Percentiles rank a stretch among this genome's conserved stretches.
These are phyloP conservation scores for Mortierella alpina DNA, from an alignment of 192 early-diverging fungal genomes.

Conservation along the genomic window DNA sequence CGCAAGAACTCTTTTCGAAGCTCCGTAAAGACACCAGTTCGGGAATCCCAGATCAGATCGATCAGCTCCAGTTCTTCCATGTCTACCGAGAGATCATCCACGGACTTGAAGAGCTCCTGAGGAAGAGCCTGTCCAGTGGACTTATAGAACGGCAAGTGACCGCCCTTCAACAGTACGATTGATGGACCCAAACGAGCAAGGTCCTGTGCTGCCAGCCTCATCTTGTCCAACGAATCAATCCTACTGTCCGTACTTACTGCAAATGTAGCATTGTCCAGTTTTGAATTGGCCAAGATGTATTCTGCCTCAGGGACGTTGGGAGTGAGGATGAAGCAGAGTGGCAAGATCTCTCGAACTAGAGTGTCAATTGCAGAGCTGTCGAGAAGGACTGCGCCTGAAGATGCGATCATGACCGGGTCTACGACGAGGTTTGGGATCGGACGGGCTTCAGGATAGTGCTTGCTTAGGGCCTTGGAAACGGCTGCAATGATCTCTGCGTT, in stretches of 20 bases:
- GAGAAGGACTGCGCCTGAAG: constrained; percentile 74
- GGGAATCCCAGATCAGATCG: constrained; percentile 72
- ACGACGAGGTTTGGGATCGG: constrained; percentile 66
- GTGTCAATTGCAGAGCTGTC: constrained; percentile 67
- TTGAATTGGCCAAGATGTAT: constrained; percentile 60
- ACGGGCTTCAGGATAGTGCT: constrained; percentile 24
- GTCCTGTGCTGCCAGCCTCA: constrained; percentile 68
- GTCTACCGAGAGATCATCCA: constrained; percentile 30
- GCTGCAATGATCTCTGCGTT: constrained; percentile 70
- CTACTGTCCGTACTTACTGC: constrained; percentile 14
- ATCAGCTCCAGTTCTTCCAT: constrained; percentile 54
- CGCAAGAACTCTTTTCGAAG: constrained; percentile 68
- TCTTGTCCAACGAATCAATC: constrained; percentile 68
- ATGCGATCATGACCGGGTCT: constrained; percentile 91
- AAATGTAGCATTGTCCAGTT: constrained; percentile 9
- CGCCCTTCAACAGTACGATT: constrained; percentile 83
- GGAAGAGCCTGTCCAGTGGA: constrained; percentile 19
- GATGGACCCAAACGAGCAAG: constrained; percentile 66
- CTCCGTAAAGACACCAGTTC: constrained; percentile 51
- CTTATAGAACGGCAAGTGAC: constrained; percentile 71
- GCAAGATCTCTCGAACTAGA: constrained; percentile 68
- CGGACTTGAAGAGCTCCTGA: constrained; percentile 16
- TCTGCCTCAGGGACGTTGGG: constrained; percentile 90
- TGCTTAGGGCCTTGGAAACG: constrained; percentile 59
- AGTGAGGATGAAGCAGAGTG: constrained; percentile 77